Conservation (phyloP, 805 yeast species). For the Isabelozyma pseudorhagii region DNA sequence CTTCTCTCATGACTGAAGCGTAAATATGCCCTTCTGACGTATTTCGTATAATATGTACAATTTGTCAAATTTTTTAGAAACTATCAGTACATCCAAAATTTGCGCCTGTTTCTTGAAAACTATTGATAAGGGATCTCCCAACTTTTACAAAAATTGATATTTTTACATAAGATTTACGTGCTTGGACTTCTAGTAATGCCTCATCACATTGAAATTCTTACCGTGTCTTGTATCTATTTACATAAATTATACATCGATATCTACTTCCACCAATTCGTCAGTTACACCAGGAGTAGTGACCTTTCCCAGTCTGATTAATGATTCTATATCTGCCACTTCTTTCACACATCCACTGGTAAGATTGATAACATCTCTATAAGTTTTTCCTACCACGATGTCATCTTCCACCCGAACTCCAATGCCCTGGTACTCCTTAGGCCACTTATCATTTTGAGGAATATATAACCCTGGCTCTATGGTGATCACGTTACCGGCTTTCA, state of each 20-base stretch:
- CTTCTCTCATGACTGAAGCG: too few species aligned
- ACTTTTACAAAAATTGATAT: too few species aligned
- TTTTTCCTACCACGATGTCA: slow-evolving; percentile 77
- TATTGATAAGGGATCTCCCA: too few species aligned
- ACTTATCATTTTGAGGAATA: slow-evolving; percentile 67
- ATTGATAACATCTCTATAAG: slow-evolving; percentile 43
- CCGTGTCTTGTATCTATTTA: neutral
- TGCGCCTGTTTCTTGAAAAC: too few species aligned
- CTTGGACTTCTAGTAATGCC: too few species aligned
- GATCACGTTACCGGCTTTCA: slow-evolving; percentile 73
- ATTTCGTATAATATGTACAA: too few species aligned
- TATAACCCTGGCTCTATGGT: slow-evolving; percentile 97
- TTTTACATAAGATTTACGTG: too few species aligned
- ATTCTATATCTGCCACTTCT: slow-evolving; percentile 79
- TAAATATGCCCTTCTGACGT: too few species aligned
- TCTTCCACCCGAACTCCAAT: slow-evolving; percentile 96
- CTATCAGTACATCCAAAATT: too few species aligned
- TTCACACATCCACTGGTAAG: slow-evolving; percentile 83
- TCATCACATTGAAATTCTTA: too few species aligned
- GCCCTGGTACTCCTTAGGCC: slow-evolving; percentile 79
- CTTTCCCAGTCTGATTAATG: slow-evolving; percentile 54
- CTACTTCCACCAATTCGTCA: slow-evolving; percentile 31
- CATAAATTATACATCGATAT: slow-evolving; percentile 17
- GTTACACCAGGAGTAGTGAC: slow-evolving; percentile 47
- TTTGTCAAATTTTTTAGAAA: too few species aligned